Evolutionary conservation across 176 grass and related monocot genomes (phyloP).

Genomic region (Triticum urartu): DNA sequence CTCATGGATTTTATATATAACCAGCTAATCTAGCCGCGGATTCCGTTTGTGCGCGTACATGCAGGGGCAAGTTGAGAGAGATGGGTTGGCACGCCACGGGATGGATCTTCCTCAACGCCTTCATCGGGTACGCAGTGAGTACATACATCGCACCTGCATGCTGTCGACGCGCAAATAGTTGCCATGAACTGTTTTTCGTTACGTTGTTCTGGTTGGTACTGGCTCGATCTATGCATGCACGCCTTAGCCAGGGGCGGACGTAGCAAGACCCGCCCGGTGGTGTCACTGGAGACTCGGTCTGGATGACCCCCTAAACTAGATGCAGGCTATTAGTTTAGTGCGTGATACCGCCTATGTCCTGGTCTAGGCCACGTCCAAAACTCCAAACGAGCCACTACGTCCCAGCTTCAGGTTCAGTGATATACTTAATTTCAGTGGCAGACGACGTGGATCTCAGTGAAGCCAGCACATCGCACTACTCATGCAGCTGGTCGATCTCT

Average conservation of each 20-base stretch:
- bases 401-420: neutral
- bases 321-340: neutral
- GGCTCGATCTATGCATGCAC: neutral
- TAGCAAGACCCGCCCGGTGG: neutral
- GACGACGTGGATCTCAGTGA: no score
- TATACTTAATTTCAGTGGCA: neutral
- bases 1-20: neutral
- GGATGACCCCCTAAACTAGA: no score
- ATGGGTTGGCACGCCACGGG: constrained; percentile 37
- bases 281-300: neutral
- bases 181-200: neutral
- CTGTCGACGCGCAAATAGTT: neutral
- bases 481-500: no score
- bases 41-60: neutral
- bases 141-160: no score
- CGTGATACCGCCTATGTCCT: neutral
- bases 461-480: no score
- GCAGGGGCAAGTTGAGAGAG: constrained; percentile 44
- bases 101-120: constrained; percentile 65
- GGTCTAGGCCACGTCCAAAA: neutral
- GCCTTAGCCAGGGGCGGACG: neutral
- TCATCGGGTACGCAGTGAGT: constrained; percentile 40
- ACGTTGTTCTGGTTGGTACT: neutral
- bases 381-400: neutral
- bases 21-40: no score